Percentiles rank a stretch among this genome's conserved stretches.
phyloP scores from a whole-genome alignment of 1,284 basidiomycete species.

The Agaricales sp. region DNA sequence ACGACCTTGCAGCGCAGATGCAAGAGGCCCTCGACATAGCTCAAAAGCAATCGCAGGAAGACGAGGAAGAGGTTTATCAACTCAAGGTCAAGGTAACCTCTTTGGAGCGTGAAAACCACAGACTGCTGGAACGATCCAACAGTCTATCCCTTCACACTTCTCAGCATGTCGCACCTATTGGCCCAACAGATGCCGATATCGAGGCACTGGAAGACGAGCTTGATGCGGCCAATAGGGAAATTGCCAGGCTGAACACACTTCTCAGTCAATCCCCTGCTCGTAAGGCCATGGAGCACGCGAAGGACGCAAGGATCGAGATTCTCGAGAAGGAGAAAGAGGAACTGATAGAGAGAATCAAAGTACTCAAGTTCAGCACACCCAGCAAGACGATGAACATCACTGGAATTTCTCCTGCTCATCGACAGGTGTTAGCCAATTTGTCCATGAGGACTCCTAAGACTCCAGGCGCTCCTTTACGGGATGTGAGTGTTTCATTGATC shows the following conservation, averaged over 20 bases:
- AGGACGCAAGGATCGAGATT: slow-evolving; percentile 61
- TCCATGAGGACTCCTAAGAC: slow-evolving; percentile 61
- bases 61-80: slow-evolving; percentile 42
- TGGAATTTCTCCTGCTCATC: slow-evolving; percentile 61
- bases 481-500: slow-evolving; percentile 38
- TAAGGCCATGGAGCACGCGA: slow-evolving; percentile 62
- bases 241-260: slow-evolving; percentile 60
- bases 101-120: slow-evolving; percentile 51
- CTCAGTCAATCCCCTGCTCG: slow-evolving; percentile 68
- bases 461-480: slow-evolving; percentile 64
- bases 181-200: slow-evolving; percentile 35
- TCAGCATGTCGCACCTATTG: slow-evolving; percentile 19
- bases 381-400: slow-evolving; percentile 39
- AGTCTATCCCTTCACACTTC: slow-evolving; percentile 25
- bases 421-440: slow-evolving; percentile 58
- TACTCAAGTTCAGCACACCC: slow-evolving; percentile 42
- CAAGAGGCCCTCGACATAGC: slow-evolving; percentile 64
- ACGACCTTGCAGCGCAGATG: slow-evolving; percentile 47
- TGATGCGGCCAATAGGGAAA: slow-evolving; percentile 72
- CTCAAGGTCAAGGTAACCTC: slow-evolving; percentile 41
- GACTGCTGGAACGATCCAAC: slow-evolving; percentile 26
- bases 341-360: slow-evolving; percentile 55
- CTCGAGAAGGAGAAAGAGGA: slow-evolving; percentile 71
- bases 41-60: slow-evolving; percentile 51
- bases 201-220: slow-evolving; percentile 70